Evolutionary conservation across 148 eudicot genomes (phyloP), one percentile per base, ranked within the genome.

Genomic region (Spergularia marina): DNA sequence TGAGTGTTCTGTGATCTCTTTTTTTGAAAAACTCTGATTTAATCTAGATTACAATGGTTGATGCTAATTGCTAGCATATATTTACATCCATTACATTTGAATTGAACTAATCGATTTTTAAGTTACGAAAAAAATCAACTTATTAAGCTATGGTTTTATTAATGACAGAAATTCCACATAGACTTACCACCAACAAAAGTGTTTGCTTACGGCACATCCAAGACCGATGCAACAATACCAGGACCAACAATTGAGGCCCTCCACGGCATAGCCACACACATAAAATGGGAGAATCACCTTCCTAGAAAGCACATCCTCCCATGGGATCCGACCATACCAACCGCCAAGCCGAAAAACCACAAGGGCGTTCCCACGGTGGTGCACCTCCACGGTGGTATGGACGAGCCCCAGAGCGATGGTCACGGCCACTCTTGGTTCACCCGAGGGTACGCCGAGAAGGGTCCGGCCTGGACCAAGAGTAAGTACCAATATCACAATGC

Each of bases 221-320:
- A 73, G 67, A 52, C 6, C 49, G 54, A 73, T 0, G 98, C 98
- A 64, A 78, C 97, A 0, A 80, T 94, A 10, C 98, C 98, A 0
- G 98, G 98, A 5, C 98, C 98, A 9, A 91, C 97, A 53, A 89
- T 94, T 55, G 94, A 88, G 67, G 87, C 94, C 75, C 84, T 87
- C 17, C 90, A 88, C 4, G 92, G 91, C 12, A 60, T 90, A 9
- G 72, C 69, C 80, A 88, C 97, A 0, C 75, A 80, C 74, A 78
- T 94, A 47, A 86, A 72, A 16, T 94, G 98, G 98, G 51, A 59
- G 81, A 94, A 91, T 73, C 75, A 86, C 73, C 97, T 94, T 71
- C 97, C 98, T 18, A 36, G 78, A 15, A 73, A 85, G 44, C 98
- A 94, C 89, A 88, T 94, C 47, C 87, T 94, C 1, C 98, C 97